Evolutionary conservation across 2,329 filamentous ascomycete species (phyloP).

Genomic region (Aspergillus awamori): DNA sequence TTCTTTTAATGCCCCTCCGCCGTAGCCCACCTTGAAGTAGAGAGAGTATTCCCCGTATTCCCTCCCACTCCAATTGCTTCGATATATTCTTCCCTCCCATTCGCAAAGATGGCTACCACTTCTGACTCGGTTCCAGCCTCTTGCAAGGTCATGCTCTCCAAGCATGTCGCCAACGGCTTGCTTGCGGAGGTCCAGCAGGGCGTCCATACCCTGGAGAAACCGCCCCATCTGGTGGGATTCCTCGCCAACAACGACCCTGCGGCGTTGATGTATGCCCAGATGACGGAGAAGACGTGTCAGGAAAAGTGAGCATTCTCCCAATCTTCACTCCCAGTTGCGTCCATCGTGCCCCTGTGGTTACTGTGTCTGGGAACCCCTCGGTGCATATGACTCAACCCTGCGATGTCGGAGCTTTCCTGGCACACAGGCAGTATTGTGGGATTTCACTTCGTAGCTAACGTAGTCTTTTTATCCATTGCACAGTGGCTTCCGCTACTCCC

Average conservation of each 20-base stretch:
- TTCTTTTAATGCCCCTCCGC: constrained; percentile 27
- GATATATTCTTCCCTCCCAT: constrained; percentile 6
- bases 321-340: constrained; percentile 8
- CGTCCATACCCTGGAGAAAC: constrained; percentile 69
- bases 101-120: constrained; percentile 36
- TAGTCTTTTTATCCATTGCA: constrained; percentile 11
- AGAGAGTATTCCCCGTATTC: constrained; percentile 11
- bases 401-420: constrained; percentile 19
- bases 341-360: constrained; percentile 14
- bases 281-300: constrained; percentile 93
- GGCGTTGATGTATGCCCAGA: constrained; percentile 91
- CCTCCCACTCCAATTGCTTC: constrained; percentile 13
- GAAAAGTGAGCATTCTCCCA: constrained; percentile 74
- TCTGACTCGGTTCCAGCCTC: constrained; percentile 42
- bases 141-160: constrained; percentile 92
- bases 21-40: constrained; percentile 11
- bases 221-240: constrained; percentile 85
- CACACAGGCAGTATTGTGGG: constrained; percentile 1
- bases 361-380: not conserved
- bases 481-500: constrained; percentile 86
- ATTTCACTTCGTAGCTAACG: constrained; percentile 25
- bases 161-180: constrained; percentile 80
- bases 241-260: constrained; percentile 90
- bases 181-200: constrained; percentile 77
- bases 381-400: constrained; percentile 7